Evolutionary conservation across 257 asterid species (phyloP), one percentile per base, ranked within the genome.

Genomic region (Misopates orontium): DNA sequence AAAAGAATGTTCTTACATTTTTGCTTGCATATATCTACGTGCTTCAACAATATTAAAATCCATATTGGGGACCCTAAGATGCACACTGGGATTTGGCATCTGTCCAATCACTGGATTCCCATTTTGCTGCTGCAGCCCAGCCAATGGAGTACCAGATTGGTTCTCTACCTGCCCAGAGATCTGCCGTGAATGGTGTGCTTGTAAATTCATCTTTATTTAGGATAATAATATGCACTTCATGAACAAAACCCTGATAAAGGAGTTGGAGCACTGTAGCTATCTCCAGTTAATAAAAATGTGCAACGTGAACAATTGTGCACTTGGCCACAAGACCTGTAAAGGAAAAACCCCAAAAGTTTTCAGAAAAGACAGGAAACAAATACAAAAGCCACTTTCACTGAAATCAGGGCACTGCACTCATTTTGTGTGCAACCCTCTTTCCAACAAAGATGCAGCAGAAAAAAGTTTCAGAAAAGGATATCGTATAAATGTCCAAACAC

Each of bases 61-160:
- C 62, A 74, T 73, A 76, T 77, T 79, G 22, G 71, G 70, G 49
- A 77, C 61, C 70, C 68, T 78, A 24, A 75, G 83, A 53, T 81
- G 87, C 63, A 77, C 74, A 53, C 55, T 73, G 59, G 91, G 81
- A 86, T 80, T 86, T 82, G 84, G 97, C 89, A 89, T 83, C 81
- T 80, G 96, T 15, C 63, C 67, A 73, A 89, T 73, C 69, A 81
- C 51, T 62, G 84, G 69, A 84, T 74, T 88, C 61, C 86, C 96
- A 74, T 64, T 84, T 80, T 79, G 87, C 73, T 84, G 95, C 53
- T 83, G 74, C 19, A 81, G 23, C 58, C 77, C 89, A 31, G 90
- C 79, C 72, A 81, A 72, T 74, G 82, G 58, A 70, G 75, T 70
- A 71, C 84, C 87, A 72, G 83, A 77, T 73, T 83, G 95, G 69